Percentiles rank a stretch among this genome's conserved stretches.
phyloP scores from a whole-genome alignment of 2,329 filamentous ascomycete genomes.

The Penicillium hesseltinei region DNA sequence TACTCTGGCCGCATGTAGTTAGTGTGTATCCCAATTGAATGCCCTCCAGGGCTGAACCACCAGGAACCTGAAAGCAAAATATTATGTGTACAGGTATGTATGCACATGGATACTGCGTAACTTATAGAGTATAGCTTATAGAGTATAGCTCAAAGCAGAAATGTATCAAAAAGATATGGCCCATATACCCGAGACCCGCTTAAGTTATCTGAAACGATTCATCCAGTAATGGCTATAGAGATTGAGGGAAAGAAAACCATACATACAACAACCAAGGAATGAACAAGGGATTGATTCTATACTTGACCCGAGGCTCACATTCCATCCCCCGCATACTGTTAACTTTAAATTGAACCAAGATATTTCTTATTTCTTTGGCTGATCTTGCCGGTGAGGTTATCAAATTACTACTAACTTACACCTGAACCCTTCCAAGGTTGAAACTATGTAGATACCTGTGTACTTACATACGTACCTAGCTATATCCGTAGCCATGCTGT shows the following conservation, averaged over 20 bases:
- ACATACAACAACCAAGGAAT: background rate
- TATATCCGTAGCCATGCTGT: too few relatives aligned
- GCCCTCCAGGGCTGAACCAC: background rate
- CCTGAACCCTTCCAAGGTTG: background rate
- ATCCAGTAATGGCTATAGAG: background rate
- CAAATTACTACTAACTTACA: background rate
- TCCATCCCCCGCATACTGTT: background rate
- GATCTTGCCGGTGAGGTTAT: background rate
- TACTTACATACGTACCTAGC: background rate
- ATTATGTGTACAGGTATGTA: background rate
- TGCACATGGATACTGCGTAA: background rate
- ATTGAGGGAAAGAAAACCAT: background rate
- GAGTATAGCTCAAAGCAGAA: background rate
- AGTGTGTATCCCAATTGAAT: background rate
- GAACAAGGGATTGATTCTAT: conserved; percentile 1
- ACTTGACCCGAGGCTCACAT: background rate
- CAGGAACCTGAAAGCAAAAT: background rate
- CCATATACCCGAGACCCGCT: background rate
- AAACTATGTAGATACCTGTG: background rate
- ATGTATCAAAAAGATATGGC: background rate
- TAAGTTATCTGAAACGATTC: background rate
- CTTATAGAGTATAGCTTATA: background rate
- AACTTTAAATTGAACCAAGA: background rate
- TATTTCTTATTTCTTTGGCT: background rate
- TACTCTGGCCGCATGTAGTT: background rate